phyloP scores from a whole-genome alignment of 208 protist genomes.

The Trypanosoma avium region DNA sequence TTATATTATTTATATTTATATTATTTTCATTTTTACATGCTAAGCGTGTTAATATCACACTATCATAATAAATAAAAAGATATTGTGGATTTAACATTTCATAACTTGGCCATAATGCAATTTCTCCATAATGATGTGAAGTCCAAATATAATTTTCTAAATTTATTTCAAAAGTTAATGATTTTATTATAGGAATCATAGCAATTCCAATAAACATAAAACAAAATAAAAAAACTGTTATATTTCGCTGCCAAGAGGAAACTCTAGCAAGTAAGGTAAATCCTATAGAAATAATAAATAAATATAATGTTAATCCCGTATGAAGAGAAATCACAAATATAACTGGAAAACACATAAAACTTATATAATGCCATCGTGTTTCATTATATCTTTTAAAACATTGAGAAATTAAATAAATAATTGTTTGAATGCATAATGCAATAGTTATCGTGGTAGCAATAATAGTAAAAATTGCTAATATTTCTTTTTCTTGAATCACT shows the following conservation, averaged over 20 bases:
- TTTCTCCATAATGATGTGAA: constrained; percentile 30
- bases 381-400: not conserved
- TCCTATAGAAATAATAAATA: not conserved
- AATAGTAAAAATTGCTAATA: constrained; percentile 9
- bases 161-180: constrained; percentile 22
- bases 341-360: constrained; percentile 11
- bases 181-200: constrained; percentile 13
- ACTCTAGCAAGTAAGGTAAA: constrained; percentile 5
- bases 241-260: constrained; percentile 3
- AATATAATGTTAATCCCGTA: constrained; percentile 19
- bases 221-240: constrained; percentile 19
- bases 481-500: constrained; percentile 12
- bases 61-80: constrained; percentile 19
- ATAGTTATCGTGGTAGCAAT: not conserved
- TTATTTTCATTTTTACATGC: not conserved
- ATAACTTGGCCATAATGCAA: constrained; percentile 26
- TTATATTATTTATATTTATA: not conserved
- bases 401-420: not conserved
- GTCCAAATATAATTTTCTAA: constrained; percentile 14
- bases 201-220: constrained; percentile 8
- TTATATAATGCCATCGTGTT: constrained; percentile 17
- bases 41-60: constrained; percentile 13
- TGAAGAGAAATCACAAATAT: constrained; percentile 9
- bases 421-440: constrained; percentile 7
- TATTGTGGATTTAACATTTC: not conserved